These are phyloP conservation scores for Abrus precatorius DNA, from an alignment of 306 rosid species.

Conservation along the genomic window DNA sequence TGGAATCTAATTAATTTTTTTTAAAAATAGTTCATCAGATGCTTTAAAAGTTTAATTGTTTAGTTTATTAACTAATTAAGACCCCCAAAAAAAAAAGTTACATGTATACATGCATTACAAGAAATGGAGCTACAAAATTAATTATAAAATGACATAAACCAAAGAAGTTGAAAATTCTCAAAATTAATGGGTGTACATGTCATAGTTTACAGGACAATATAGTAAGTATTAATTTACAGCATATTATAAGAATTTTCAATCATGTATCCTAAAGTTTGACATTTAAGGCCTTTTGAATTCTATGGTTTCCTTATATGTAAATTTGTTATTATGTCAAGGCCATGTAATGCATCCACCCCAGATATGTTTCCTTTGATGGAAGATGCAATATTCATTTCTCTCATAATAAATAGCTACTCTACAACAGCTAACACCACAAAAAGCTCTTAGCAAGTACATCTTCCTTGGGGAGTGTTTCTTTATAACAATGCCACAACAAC, in stretches of 20 bases:
- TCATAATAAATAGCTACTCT: conserved; percentile 23
- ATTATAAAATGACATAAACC: neutral
- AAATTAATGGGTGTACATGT: neutral
- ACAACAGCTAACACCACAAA: neutral
- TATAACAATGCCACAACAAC: conserved; percentile 5
- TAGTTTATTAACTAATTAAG: no score
- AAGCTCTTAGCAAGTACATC: neutral
- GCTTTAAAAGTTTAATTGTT: neutral
- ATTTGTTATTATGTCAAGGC: neutral
- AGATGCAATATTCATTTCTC: neutral
- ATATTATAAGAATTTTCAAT: neutral
- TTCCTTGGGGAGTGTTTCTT: neutral
- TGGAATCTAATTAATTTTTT: no score
- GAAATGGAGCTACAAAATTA: neutral
- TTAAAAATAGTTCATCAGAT: no score
- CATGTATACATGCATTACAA: neutral
- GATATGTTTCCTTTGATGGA: neutral
- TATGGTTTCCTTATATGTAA: neutral
- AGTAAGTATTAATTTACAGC: no score
- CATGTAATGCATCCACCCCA: neutral
- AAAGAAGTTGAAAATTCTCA: neutral
- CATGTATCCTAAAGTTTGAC: neutral
- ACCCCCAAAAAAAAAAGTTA: no score
- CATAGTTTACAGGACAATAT: neutral
- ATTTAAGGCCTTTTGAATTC: neutral